Base-by-base conservation (phyloP, 306 rosid species). In the Vicia sativa region DNA sequence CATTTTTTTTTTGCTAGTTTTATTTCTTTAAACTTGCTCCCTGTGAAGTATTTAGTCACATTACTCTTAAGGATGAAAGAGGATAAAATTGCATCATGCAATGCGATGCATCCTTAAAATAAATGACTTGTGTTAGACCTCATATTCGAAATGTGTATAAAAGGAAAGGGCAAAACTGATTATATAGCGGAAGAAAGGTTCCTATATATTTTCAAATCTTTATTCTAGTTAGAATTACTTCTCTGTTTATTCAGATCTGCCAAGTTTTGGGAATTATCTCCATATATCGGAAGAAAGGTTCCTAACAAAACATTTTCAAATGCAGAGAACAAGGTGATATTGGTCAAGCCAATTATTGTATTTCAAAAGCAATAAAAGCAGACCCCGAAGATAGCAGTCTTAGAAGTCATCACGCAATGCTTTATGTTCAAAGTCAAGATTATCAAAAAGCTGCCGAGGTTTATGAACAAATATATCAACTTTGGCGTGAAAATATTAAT, bases 321-420 rank as follows among this genome's bases (percentile, higher is more conserved):
- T 79, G 78, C 86, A 88, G 90, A 74, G 87, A 79, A 66, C 87
- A 76, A 75, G 82, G 80, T 42, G 80, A 86, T 62, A 76, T 67
- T 83, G 85, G 74, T 76, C 89, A 84, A 68, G 96, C 93, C 13
- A 77, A 70, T 69, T 80, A 81, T 69, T 92, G 93, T 67, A 88
- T 92, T 78, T 83, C 88, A 50, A 92, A 81, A 80, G 98, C 93
- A 80, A 90, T 90, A 75, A 78, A 78, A 53, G 93, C 96, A 18
- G 95, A 92, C 77, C 96, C 95, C 37, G 59, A 77, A 66, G 84
- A 90, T 59, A 48, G 67, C 48, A 60, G 53, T 61, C 79, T 90
- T 73, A 87, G 88, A 75, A 28, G 52, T 19, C 68, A 75, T 18
- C 96, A 84, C 65, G 98, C 97, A 29, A 73, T 81, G 65, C 79